These are phyloP conservation scores for Carex cristatella DNA, from an alignment of 176 grass and related monocot species.

Conservation along the genomic window DNA sequence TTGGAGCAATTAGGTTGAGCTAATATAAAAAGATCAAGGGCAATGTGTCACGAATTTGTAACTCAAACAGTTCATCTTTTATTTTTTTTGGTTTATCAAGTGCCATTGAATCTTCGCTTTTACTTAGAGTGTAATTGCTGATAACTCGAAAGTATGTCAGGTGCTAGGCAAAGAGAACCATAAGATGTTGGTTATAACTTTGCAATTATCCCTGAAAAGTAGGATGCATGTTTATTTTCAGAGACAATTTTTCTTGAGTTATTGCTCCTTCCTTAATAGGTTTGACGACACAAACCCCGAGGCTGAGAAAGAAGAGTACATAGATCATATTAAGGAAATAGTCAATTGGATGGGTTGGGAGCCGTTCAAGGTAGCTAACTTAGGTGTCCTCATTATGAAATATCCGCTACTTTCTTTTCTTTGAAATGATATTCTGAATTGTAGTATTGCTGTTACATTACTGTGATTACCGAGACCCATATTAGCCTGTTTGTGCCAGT, in stretches of 20 bases:
- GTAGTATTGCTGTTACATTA: not conserved
- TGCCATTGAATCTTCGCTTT: not conserved
- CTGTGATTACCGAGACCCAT: not conserved
- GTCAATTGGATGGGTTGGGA: conserved; percentile 92
- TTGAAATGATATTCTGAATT: not conserved
- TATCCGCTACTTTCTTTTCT: conserved; percentile 10
- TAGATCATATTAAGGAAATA: conserved; percentile 93
- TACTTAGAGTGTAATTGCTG: not conserved
- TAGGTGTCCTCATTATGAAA: not conserved
- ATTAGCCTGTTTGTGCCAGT: conserved; percentile 4
- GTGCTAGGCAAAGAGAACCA: not conserved
- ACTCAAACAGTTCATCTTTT: not conserved
- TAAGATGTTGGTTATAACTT: not conserved
- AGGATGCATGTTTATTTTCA: not conserved
- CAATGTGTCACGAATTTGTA: not conserved
- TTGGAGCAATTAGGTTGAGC: not conserved
- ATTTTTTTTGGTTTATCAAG: too few relatives aligned
- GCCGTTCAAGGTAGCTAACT: conserved; percentile 54
- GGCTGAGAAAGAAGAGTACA: conserved; percentile 96
- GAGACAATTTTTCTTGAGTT: conserved; percentile 1
- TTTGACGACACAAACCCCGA: conserved; percentile 99
- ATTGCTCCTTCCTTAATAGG: conserved; percentile 31
- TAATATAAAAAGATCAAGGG: not conserved
- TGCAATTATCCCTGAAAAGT: not conserved
- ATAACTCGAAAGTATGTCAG: not conserved